Base-by-base conservation (phyloP, 495 filamentous ascomycete species). In the Penicillium pancosmium region DNA sequence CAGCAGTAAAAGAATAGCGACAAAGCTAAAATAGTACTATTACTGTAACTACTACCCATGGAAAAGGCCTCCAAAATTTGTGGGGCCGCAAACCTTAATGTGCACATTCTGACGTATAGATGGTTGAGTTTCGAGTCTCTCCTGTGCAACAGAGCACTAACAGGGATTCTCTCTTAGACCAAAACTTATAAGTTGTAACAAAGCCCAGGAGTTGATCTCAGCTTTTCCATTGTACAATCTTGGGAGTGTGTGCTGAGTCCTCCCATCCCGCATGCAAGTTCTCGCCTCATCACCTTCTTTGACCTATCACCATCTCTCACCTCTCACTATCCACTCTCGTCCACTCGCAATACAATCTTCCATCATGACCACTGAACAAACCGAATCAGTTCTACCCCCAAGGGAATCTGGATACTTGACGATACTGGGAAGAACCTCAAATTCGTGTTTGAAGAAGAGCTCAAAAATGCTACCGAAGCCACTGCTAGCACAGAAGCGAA, bases 71-170 rank as follows among this genome's bases (percentile, higher is more conserved):
- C 16, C 40, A 43, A 18, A 43, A 18, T 43, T 43, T 43, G 40
- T 18, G 40, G 40, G 40, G 40, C 40, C 40, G 4, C 40, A 43
- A 43, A 43, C 40, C 16, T 43, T 43, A 43, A 43, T 43, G 40
- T 16, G 40, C 40, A 43, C 40, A 43, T 43, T 43, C 40, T 43
- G 40, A 43, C 40, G n/a, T 18, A 43, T 43, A 18, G 19, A n/a
- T 19, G 5, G 15, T 16, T 43, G 4, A 43, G 40, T 43, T 18
- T 43, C 8, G 40, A 43, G 40, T 18, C 15, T 4, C 15, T 43
- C 40, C 40, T 38, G 40, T 43, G 40, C 8, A 43, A 43, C 40
- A 43, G 16, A 38, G 10, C 15, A 38, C 10, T 1, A 4, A 38
- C 19, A 9, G 11, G 11, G 35, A 4, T 38, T 4, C 40, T 43